Evolutionary conservation across 106 monocot genomes (phyloP), one percentile per base, ranked within the genome.

Genomic region (Apostasia ramifera): DNA sequence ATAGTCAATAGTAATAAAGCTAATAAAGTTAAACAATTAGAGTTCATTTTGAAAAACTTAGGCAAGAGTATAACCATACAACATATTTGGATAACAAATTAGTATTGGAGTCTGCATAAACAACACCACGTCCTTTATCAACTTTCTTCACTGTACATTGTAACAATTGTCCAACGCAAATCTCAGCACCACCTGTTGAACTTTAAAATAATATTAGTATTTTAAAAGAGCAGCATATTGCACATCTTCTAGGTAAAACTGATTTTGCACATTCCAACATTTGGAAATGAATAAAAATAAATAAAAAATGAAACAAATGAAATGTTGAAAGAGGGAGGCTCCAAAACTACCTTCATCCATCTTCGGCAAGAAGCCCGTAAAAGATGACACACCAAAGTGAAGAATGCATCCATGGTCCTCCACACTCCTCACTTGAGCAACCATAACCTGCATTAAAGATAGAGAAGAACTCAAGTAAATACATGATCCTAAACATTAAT

Each of bases 341-440:
- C 1, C 55, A 26, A 13, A 53, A 47, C 57, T 81, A 90, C 95
- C 88, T 82, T 62, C 40, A 43, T 52, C 57, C 62, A 37, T 69
- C 66, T 59, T 85, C 57, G 85, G 76, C 70, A 93, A 79, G 79
- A 98, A 93, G 4, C 98, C 98, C 63, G 75, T 88, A 80, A 98
- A 87, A 6, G 83, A 79, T 55, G 90, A 67, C 41, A 75, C 77
- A 52, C 98, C 98, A 80, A 98, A 98, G 59, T 87, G 73, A 83
- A 98, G 85, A 85, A 93, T 90, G 63, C 85, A 93, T 56, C 92
- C 98, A 88, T 98, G 98, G 67, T 98, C 98, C 72, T 98, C 98
- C 66, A 93, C 68, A 73, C 85, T 98, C 74, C 78, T 87, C 68
- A 98, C 87, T 53, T 87, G 81, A 46, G 87, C 89, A 65, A 77